Base-by-base conservation (phyloP, 305 asterid species). In the Rubia tinctorum region DNA sequence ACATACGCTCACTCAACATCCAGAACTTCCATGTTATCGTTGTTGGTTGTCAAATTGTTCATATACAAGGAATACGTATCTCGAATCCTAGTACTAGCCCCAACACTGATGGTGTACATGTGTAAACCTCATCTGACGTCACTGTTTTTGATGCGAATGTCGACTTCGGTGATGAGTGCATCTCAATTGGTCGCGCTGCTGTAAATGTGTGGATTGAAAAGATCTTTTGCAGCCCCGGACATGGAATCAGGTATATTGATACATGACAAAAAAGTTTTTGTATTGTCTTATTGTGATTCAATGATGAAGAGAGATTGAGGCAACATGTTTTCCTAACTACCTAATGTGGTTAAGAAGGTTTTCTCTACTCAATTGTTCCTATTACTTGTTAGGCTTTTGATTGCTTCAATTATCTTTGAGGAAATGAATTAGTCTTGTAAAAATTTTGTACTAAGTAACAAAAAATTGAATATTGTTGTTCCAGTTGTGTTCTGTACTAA, bases 161-260 rank as follows among this genome's bases (percentile, higher is more conserved):
- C 7, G n/a, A n/a, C 12, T 71, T 76, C 8, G 80, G 80, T 8
- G 80, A 77, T 4, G 80, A 77, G 40, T 77, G 80, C 43, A 44
- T 77, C 8, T 77, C 80, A 10, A 56, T 77, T 8, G 76, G 80
- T 64, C 44, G 37, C 1, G 73, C 73, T 20, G 42, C 59, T 0
- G 27, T 6, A 6, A 55, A 64, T 7, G 13, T 72, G 34, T 56
- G 73, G 77, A 72, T 77, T 13, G 66, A 77, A 6, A 71, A 66
- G 13, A 9, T 77, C n/a, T n/a, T 10, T 20, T 77, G 80, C 6
- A 77, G 80, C 70, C 80, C 80, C 20, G 80, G 80, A 39, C 80
- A 77, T 30, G 80, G 80, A 47, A 66, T 77, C 1, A 76, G 27
- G 62, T 56, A 56, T 27, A 27, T 27, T 34, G 39, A 34, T 34